Evolutionary conservation across 2,329 filamentous ascomycete species (phyloP).

Genomic region (Alternaria brassicae): DNA sequence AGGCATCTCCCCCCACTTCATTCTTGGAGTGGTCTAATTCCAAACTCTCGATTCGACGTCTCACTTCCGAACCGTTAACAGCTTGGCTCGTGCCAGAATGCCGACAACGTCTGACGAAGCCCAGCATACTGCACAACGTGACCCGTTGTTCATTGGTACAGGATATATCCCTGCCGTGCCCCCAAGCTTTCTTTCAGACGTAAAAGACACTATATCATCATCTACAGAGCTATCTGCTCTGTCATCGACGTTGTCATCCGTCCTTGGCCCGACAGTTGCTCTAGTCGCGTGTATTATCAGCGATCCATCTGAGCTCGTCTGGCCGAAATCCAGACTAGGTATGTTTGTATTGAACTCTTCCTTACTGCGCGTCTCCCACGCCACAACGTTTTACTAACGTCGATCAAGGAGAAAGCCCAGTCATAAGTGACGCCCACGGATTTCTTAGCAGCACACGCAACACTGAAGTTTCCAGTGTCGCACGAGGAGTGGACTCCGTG

Average conservation of each 20-base stretch:
- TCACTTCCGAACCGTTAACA: slow-evolving; percentile 4
- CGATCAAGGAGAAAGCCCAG: slow-evolving; percentile 22
- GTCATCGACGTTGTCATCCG: not conserved
- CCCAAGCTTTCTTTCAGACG: slow-evolving; percentile 28
- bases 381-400: slow-evolving; percentile 10
- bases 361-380: not conserved
- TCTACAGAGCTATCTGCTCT: slow-evolving; percentile 2
- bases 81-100: slow-evolving; percentile 28
- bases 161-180: slow-evolving; percentile 30
- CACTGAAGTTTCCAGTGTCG: slow-evolving; percentile 10
- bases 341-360: not conserved
- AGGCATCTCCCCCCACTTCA: not conserved
- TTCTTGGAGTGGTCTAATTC: not conserved
- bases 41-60: slow-evolving; percentile 6
- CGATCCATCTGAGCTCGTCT: slow-evolving; percentile 9
- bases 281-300: slow-evolving; percentile 1
- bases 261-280: slow-evolving; percentile 3
- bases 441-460: slow-evolving; percentile 21
- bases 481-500: slow-evolving; percentile 18
- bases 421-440: slow-evolving; percentile 17
- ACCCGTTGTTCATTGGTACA: slow-evolving; percentile 29
- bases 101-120: slow-evolving; percentile 23
- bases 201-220: slow-evolving; percentile 18
- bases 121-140: slow-evolving; percentile 32
- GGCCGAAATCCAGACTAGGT: slow-evolving; percentile 10